Base-by-base conservation (phyloP, 768 basidiomycete species). In the Lepiota venenata region DNA sequence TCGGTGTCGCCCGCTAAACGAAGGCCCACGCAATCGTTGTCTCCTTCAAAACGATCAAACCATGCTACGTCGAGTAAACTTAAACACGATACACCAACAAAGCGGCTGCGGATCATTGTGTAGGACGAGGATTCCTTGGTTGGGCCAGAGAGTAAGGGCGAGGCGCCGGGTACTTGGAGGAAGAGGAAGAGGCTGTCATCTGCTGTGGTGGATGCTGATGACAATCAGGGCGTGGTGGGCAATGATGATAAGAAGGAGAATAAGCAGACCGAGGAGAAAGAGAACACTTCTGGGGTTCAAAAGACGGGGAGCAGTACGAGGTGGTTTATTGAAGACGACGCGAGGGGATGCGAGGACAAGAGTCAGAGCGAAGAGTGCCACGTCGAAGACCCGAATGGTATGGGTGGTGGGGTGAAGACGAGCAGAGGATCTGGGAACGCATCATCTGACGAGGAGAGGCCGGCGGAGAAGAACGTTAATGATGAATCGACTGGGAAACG, bases 291-390 rank as follows among this genome's bases (percentile, higher is more conserved):
- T 43, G 50, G 1, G 56, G 59, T 42, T 21, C 44, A 37, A 41
- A 46, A 35, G n/a, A 21, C 42, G 42, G 21, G 20, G 40, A 18
- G 45, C 54, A 15, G 36, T 50, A 0, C 57, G 53, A 11, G 54
- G 49, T 4, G 58, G 63, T 32, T 41, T 64, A 21, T 42, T 64
- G 27, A 62, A 46, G 37, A 57, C 47, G 18, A 41, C 57, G 2
- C 64, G 64, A 37, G 63, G 52, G 2, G 67, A 66, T 55, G 65
- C 67, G 18, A 55, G 66, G 37, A 69, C 67, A 42, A 52, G 64
- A 35, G 58, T 66, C 10, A 63, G 62, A 53, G 61, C 55, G 58
- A 60, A 61, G 45, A 56, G 48, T 37, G 57, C 55, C 8, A 49
- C 35, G 22, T 52, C 40, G 16, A 57, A 58, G 36, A 35, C 52